Evolutionary conservation across 1,284 basidiomycete genomes (phyloP), one percentile per base, ranked within the genome.

Genomic region (Inonotus hispidus): DNA sequence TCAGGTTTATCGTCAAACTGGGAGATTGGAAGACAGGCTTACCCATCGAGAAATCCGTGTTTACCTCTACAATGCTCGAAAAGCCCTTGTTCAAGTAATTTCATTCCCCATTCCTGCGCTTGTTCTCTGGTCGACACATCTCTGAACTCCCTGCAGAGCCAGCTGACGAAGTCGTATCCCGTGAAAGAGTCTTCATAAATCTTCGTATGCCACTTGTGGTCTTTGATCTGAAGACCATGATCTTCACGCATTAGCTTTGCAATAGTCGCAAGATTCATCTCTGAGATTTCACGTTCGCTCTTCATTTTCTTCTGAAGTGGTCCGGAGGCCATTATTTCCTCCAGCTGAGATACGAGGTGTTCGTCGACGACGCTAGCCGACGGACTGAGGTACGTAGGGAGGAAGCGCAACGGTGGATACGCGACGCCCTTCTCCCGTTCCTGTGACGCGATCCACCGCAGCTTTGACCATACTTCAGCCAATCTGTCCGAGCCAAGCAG

Each of bases 401-500:
- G 73, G 69, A 94, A 82, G 16, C 87, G 82, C 25, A 90, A 81
- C 3, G 86, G 81, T 5, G 82, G 77, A 8, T 79, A 71, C 4
- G 80, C 77, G 43, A 78, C 71, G 64, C 59, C 63, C 4, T 63
- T 70, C 14, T 69, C 69, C 53, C 79, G 82, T 59, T 88, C 85
- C 16, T 87, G 87, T 0, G 82, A 79, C 1, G 81, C 69, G 53
- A 85, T 80, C 91, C 92, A 94, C 16, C 92, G 84, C 54, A 88
- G 78, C 69, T 85, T 87, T 46, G 88, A 85, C 71, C 97, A 93
- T 58, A 92, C 82, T 67, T 97, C 93, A 1, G 92, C 90, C 1
- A 98, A 83, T 69, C 93, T 94, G 71, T 95, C 92, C 55, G 95
- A 95, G 1, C 95, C 96, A 19, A 92, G 77, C 38, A 98, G 80